Base-by-base conservation (phyloP, 441 rosid species). In the Macaranga tanarius region DNA sequence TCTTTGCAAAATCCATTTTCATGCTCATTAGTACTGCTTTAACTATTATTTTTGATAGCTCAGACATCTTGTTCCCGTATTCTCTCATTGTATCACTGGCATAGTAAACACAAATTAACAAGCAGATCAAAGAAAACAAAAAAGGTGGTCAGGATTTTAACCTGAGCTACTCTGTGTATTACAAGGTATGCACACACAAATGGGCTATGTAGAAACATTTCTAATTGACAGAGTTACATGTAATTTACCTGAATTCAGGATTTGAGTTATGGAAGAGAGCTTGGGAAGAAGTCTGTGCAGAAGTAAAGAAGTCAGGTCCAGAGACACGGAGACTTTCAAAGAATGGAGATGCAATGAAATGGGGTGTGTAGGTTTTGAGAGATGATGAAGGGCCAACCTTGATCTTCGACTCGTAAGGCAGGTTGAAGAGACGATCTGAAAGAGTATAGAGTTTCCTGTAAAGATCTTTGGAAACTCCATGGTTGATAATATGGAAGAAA, bases 291-390 rank as follows among this genome's bases (percentile, higher is more conserved):
- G 63, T 64, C 52, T 80, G 79, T 5, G 90, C 94, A 65, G 92
- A 89, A 50, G 79, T 54, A 15, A 73, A 66, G 74, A 86, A 89
- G 69, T 89, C 84, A 0, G 91, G 88, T 26, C 90, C 91, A 15
- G 87, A 83, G 47, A 87, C 88, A 44, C 85, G 87, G 28, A 89
- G 75, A 62, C 92, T 86, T 70, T 85, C 90, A 11, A 86, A 89
- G 81, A 79, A 89, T 56, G 92, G 90, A 59, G 94, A 89, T 3
- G 94, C 94, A 10, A 86, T 87, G 83, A 85, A 89, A 79, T 65
- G 86, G 0, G 90, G 91, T 61, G 89, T 90, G 80, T 84, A 90
- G 34, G 83, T 75, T 64, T 74, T 76, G n/a, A 82, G 17, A 1
- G 69, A 25, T 11, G 89, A 78, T 15, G 76, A 77, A 0, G 90